Conservation (phyloP, 257 asterid species). For the Solanum sitiens region DNA sequence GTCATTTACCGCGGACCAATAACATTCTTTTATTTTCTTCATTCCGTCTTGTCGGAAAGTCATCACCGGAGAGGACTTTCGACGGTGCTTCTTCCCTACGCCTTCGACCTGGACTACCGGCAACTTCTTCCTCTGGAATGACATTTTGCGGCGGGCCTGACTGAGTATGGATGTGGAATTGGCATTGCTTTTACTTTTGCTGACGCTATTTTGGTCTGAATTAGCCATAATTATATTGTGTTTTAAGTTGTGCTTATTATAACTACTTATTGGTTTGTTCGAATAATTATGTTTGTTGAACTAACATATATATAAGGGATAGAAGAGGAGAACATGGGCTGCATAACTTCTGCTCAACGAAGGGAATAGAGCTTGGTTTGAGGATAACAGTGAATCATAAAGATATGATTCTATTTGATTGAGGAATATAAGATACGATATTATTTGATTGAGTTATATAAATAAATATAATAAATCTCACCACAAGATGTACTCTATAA, state of each 20-base stretch:
- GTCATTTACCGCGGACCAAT: constrained; percentile 22
- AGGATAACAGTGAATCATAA: neutral
- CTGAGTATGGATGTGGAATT: neutral
- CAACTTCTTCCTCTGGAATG: constrained; percentile 18
- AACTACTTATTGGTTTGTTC: neutral
- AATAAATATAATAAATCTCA: neutral
- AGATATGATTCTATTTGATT: no score
- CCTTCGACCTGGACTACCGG: constrained; percentile 35
- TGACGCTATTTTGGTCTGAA: neutral
- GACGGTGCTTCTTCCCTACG: constrained; percentile 39
- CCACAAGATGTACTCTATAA: no score
- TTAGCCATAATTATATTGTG: constrained; percentile 11
- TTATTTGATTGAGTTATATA: neutral
- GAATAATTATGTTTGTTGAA: neutral
- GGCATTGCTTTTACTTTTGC: neutral
- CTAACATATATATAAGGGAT: neutral
- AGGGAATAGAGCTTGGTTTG: neutral
- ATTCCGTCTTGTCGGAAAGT: constrained; percentile 30
- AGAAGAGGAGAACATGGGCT: neutral
- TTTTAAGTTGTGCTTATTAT: no score
- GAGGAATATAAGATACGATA: no score
- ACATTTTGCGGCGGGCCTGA: constrained; percentile 20
- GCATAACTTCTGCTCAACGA: neutral
- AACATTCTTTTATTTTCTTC: constrained; percentile 32
- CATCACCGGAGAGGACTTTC: constrained; percentile 25